A percentile compares a stretch with the other conserved stretches of the same genome.
Evolutionary conservation across 169 alveolate genomes (phyloP).

Genomic region (Plasmodium falciparum): DNA sequence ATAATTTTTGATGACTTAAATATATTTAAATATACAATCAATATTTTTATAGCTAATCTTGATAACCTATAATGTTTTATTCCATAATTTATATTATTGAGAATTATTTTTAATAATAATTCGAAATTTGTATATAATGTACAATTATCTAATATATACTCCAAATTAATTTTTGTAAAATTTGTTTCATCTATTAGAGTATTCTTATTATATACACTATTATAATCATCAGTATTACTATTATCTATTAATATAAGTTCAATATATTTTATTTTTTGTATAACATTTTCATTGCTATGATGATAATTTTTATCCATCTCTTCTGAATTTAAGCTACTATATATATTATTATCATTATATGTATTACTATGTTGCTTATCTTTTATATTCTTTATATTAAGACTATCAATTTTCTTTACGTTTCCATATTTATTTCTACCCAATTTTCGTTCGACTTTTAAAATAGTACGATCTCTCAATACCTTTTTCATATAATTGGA

Average conservation of each 20-base stretch:
- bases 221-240: neutral
- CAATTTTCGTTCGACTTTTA: neutral
- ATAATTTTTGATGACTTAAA: slow-evolving; percentile 67
- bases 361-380: neutral
- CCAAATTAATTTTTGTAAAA: slow-evolving; percentile 2
- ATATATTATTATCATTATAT: neutral
- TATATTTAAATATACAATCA: slow-evolving; percentile 25
- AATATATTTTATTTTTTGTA: slow-evolving; percentile 18
- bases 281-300: neutral
- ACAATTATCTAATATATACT: slow-evolving; percentile 39
- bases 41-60: slow-evolving; percentile 41
- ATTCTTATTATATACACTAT: neutral
- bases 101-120: slow-evolving; percentile 27
- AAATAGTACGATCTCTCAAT: slow-evolving; percentile 1
- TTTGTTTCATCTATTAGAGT: neutral
- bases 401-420: neutral
- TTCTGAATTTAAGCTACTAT: neutral
- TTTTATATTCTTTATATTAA: neutral
- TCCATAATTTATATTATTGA: slow-evolving; percentile 59
- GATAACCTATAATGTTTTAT: slow-evolving; percentile 54
- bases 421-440: neutral
- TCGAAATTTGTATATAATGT: slow-evolving; percentile 69
- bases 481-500: slow-evolving; percentile 38
- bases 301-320: neutral
- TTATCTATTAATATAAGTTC: slow-evolving; percentile 23